Evolutionary conservation across 495 filamentous ascomycete genomes (phyloP).

Genomic region (Daldinia concentrica): DNA sequence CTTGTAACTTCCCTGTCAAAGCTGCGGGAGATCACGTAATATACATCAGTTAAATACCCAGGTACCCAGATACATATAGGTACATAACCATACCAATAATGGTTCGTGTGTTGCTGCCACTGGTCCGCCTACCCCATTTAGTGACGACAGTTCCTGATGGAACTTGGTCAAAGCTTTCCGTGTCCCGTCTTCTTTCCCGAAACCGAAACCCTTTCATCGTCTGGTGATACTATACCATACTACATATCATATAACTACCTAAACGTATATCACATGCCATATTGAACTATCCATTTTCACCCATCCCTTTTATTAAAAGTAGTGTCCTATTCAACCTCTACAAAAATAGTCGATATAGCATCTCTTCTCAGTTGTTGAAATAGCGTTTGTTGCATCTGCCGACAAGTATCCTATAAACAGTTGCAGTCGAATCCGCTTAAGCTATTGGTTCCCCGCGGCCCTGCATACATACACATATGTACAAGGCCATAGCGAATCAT

Average conservation of each 20-base stretch:
- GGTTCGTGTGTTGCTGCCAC: constrained; percentile 17
- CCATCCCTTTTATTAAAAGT: not conserved
- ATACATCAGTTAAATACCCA: not conserved
- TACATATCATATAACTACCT: not conserved
- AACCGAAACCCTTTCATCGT: not conserved
- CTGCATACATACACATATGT: constrained; percentile 25
- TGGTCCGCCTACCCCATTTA: constrained; percentile 15
- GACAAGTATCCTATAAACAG: constrained; percentile 24
- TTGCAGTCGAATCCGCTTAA: constrained; percentile 24
- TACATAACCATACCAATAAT: constrained; percentile 3
- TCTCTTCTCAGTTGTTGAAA: constrained; percentile 25
- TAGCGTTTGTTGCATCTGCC: constrained; percentile 38
- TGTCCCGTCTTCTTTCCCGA: constrained; percentile 20
- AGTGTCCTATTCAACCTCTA: not conserved
- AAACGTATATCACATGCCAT: constrained; percentile 5
- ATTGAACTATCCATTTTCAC: not conserved
- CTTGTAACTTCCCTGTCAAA: constrained; percentile 5
- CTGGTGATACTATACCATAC: not conserved
- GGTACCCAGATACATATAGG: constrained; percentile 1
- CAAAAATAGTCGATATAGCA: not conserved
- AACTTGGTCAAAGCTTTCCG: constrained; percentile 4
- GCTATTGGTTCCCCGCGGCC: constrained; percentile 33
- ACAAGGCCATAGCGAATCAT: constrained; percentile 26
- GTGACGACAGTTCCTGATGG: constrained; percentile 32
- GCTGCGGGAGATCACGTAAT: constrained; percentile 14